Evolutionary conservation across 306 rosid species (phyloP), one percentile per base, ranked within the genome.

Genomic region (Macrotyloma uniflorum): DNA sequence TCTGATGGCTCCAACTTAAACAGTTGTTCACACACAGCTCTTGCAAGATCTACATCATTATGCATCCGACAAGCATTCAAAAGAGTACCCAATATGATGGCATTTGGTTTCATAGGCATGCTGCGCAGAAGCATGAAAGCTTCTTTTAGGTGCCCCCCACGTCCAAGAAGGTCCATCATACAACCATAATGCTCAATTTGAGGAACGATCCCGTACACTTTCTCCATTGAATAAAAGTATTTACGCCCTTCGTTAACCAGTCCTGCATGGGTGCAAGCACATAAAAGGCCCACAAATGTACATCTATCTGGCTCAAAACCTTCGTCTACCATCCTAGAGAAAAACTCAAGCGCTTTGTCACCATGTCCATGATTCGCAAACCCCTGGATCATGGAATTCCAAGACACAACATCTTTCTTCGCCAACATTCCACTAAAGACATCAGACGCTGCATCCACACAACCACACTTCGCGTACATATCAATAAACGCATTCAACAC

Each of bases 341-440:
- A 95, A 75, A 90, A 88, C 55, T 84, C 68, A 46, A 95, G 92
- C 0, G 95, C 97, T 77, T 85, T 82, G 78, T 86, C 78, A 0
- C 96, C 97, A 14, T 77, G 89, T 43, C 98, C 97, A 69, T 92
- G 97, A 84, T 86, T 68, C 8, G 91, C 97, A 36, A 90, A 85
- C 19, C 97, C 97, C 53, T 90, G 98, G 23, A 91, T 89, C 91
- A 89, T 89, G 28, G 89, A 82, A 85, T 93, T 93, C 98, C 98
- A 91, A 33, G 98, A 91, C 38, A 91, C 93, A 43, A 84, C 45
- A 83, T 89, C 97, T 78, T 86, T 91, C 71, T 82, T 79, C 15
- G 22, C 46, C 77, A 80, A 84, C 83, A 79, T 79, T 50, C 74
- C 89, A 50, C 71, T 54, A 64, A 93, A 93, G 24, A 87, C 82